A percentile compares a stretch with the other conserved stretches of the same genome.
Evolutionary conservation across 192 early-diverging fungal genomes (phyloP).

Genomic region (Chytriomyces hyalinus): DNA sequence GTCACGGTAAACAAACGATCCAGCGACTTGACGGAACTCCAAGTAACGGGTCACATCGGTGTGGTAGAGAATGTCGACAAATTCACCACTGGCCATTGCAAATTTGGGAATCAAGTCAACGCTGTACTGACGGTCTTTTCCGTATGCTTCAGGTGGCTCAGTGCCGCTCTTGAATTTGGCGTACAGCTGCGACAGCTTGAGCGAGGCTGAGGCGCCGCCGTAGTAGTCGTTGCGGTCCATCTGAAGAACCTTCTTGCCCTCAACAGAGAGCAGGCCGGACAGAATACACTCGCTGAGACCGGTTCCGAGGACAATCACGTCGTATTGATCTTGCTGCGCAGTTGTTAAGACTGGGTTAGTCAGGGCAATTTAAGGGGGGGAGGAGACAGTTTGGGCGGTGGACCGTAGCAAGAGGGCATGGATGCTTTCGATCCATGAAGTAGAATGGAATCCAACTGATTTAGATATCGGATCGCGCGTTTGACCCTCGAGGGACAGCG

Average conservation of each 20-base stretch:
- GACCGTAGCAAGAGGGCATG: no score
- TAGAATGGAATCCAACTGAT: no score
- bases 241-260: constrained; percentile 46
- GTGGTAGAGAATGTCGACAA: constrained; percentile 95
- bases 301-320: constrained; percentile 52
- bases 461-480: no score
- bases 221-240: constrained; percentile 68
- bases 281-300: constrained; percentile 56
- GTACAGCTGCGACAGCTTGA: constrained; percentile 81
- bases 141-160: constrained; percentile 68
- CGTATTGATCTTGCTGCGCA: constrained; percentile 24
- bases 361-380: no score
- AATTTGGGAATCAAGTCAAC: constrained; percentile 99
- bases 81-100: constrained; percentile 96
- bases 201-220: constrained; percentile 85
- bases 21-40: constrained; percentile 94
- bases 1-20: constrained; percentile 90
- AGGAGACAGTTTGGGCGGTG: no score
- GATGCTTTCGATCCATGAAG: no score
- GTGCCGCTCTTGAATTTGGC: constrained; percentile 34
- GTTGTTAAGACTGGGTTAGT: no score
- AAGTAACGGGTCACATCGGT: constrained; percentile 98
- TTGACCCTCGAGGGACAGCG: no score
- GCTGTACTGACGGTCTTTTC: constrained; percentile 87
- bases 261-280: constrained; percentile 52